phyloP scores from a whole-genome alignment of 2,329 filamentous ascomycete genomes.

The Epichloe elymi region DNA sequence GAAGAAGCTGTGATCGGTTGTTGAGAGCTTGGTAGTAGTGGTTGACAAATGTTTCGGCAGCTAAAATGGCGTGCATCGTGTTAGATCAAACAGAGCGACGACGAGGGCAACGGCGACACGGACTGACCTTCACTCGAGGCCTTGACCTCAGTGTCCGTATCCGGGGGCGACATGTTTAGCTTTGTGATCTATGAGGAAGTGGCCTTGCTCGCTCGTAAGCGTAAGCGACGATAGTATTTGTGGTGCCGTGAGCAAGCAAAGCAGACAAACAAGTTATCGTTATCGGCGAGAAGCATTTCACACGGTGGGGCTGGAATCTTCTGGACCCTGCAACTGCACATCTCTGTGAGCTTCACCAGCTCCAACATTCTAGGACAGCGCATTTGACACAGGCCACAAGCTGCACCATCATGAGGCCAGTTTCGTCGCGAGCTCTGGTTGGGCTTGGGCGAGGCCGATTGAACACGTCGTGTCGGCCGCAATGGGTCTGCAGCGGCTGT shows the following conservation, averaged over 20 bases:
- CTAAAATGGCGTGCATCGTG: constrained; percentile 24
- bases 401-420: constrained; percentile 14
- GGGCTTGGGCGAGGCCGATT: constrained; percentile 12
- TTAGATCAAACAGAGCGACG: neutral
- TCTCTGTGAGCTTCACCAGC: neutral
- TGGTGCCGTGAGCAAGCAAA: neutral
- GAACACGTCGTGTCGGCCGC: constrained; percentile 7
- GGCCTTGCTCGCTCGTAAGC: neutral
- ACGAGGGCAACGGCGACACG: neutral
- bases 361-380: neutral
- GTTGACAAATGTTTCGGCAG: constrained; percentile 58
- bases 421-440: constrained; percentile 14
- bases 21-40: constrained; percentile 66
- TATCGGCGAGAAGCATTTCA: neutral
- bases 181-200: neutral
- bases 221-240: neutral
- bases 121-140: constrained; percentile 32
- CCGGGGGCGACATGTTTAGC: constrained; percentile 21
- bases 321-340: neutral
- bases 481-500: constrained; percentile 19
- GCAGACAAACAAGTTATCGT: neutral
- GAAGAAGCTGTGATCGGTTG: constrained; percentile 43
- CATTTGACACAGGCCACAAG: neutral
- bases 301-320: neutral
- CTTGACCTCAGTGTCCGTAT: constrained; percentile 30